Percentiles rank a stretch among this genome's conserved stretches.
Evolutionary conservation across 176 grass and related monocot species (phyloP).

Genomic region (Lolium multiflorum): DNA sequence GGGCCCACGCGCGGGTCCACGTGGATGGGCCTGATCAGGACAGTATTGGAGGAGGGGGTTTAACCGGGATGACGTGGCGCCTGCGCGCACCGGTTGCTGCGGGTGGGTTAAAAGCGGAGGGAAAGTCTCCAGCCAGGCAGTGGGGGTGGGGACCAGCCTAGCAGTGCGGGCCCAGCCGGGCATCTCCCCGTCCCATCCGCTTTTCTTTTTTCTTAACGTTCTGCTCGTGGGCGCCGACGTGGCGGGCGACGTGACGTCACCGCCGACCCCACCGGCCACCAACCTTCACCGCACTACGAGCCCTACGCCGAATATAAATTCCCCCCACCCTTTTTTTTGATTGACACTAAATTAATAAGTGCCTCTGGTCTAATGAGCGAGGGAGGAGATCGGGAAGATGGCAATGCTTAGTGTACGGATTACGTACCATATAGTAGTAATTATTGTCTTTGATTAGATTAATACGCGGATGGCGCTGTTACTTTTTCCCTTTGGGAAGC

Average conservation of each 20-base stretch:
- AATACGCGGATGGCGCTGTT: too few species aligned
- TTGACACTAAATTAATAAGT: background rate
- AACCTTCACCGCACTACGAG: slow-evolving; percentile 67
- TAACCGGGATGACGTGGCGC: slow-evolving; percentile 54
- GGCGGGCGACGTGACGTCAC: slow-evolving; percentile 56
- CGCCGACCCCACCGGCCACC: slow-evolving; percentile 36
- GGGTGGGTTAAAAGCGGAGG: slow-evolving; percentile 52
- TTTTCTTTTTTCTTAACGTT: slow-evolving; percentile 43
- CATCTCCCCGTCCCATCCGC: background rate
- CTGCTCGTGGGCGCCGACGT: slow-evolving; percentile 68
- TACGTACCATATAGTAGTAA: background rate
- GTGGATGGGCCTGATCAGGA: slow-evolving; percentile 59
- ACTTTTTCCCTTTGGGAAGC: too few species aligned
- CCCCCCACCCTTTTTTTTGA: background rate
- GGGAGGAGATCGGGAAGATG: background rate
- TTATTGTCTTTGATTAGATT: background rate
- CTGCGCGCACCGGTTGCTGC: slow-evolving; percentile 34
- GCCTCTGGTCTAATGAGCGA: background rate
- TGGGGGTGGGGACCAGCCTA: background rate
- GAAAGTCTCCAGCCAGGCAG: slow-evolving; percentile 50
- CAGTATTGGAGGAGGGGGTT: slow-evolving; percentile 27
- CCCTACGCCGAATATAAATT: slow-evolving; percentile 38
- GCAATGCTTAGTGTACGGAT: background rate
- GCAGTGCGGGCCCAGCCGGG: slow-evolving; percentile 7
- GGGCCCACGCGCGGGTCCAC: background rate